These are phyloP conservation scores for Amanita fuliginea DNA, from an alignment of 768 basidiomycete species.

Conservation along the genomic window DNA sequence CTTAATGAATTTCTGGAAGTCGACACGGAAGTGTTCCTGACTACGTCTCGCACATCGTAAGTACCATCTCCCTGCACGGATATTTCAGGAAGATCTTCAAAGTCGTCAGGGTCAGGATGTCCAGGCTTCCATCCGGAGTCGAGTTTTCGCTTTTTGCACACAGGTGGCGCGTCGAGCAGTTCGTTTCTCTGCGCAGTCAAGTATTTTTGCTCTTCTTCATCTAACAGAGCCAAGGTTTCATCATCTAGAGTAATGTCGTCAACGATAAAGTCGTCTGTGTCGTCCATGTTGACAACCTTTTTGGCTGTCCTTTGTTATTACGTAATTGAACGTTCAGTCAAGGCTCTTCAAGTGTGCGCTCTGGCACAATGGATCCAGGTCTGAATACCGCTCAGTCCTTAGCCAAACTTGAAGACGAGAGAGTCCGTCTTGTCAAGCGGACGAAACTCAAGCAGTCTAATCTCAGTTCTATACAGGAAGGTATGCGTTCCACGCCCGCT, in stretches of 20 bases:
- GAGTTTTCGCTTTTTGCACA: slow-evolving; percentile 46
- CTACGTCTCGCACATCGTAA: slow-evolving; percentile 29
- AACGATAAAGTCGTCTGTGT: slow-evolving; percentile 53
- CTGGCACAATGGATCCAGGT: slow-evolving; percentile 20
- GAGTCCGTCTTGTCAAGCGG: slow-evolving; percentile 43
- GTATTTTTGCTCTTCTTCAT: slow-evolving; percentile 43
- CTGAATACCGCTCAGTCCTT: slow-evolving; percentile 14
- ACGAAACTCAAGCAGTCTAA: slow-evolving; percentile 50
- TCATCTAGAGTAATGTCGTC: slow-evolving; percentile 60
- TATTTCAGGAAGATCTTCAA: slow-evolving; percentile 53
- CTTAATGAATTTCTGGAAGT: slow-evolving; percentile 4
- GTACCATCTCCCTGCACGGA: slow-evolving; percentile 48
- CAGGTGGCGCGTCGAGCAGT: slow-evolving; percentile 22
- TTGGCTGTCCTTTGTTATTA: not conserved
- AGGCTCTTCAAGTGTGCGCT: not conserved
- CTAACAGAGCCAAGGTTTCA: slow-evolving; percentile 47
- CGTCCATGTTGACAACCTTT: slow-evolving; percentile 49
- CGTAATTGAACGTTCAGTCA: slow-evolving; percentile 1
- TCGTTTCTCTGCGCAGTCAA: slow-evolving; percentile 12
- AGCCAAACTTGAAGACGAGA: slow-evolving; percentile 31
- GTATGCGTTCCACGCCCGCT: slow-evolving; percentile 19
- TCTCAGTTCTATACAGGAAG: slow-evolving; percentile 32
- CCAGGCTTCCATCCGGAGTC: slow-evolving; percentile 30
- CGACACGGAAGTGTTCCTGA: not conserved
- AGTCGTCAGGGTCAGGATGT: slow-evolving; percentile 20